Conservation (phyloP, 768 basidiomycete genomes). For the Rhizopogon sp. region DNA sequence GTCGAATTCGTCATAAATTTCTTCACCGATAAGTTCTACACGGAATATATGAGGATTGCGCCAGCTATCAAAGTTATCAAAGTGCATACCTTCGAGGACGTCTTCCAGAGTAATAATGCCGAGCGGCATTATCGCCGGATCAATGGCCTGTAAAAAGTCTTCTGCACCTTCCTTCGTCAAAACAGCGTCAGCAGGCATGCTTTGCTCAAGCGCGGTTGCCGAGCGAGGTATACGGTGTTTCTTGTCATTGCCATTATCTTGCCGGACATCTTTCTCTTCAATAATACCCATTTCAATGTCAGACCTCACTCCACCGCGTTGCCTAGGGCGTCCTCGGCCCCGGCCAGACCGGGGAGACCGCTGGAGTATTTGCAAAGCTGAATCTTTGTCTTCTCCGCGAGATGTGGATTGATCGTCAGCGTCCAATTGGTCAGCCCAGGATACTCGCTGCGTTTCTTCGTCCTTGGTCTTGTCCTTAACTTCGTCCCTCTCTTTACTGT, state of each 20-base stretch:
- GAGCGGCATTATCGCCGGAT: constrained; percentile 77
- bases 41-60: not conserved
- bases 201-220: constrained; percentile 61
- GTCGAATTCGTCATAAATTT: constrained; percentile 91
- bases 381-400: constrained; percentile 17
- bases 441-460: constrained; percentile 21
- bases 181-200: constrained; percentile 86
- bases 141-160: constrained; percentile 81
- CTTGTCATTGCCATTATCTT: constrained; percentile 11
- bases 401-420: constrained; percentile 26
- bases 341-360: constrained; percentile 7
- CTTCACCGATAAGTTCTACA: constrained; percentile 85
- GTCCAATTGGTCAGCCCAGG: constrained; percentile 28
- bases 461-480: constrained; percentile 15
- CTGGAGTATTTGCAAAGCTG: constrained; percentile 9
- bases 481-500: constrained; percentile 14
- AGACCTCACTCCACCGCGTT: constrained; percentile 7
- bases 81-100: constrained; percentile 70
- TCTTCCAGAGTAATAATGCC: constrained; percentile 94
- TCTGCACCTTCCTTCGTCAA: constrained; percentile 69
- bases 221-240: constrained; percentile 25
- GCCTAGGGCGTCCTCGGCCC: constrained; percentile 10
- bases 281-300: constrained; percentile 21
- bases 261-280: constrained; percentile 1
- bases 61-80: not conserved